A percentile compares a stretch with the other conserved stretches of the same genome.
These are phyloP conservation scores for Rhynchospora pubera DNA, from an alignment of 176 grass and related monocot species.

Conservation along the genomic window DNA sequence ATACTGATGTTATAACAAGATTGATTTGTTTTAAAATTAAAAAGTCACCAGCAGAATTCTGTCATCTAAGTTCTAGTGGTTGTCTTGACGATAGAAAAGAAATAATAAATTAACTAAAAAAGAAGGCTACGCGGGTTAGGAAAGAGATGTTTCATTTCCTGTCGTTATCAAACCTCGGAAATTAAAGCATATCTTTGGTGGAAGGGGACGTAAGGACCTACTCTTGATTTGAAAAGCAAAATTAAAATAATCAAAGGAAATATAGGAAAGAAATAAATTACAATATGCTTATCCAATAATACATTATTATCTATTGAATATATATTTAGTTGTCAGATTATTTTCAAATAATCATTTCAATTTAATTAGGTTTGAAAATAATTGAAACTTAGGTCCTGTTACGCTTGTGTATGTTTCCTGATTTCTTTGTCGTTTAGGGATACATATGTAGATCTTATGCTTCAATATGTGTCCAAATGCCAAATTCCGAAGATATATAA, in stretches of 20 bases:
- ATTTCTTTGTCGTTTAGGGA: background rate
- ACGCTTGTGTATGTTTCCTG: background rate
- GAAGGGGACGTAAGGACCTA: conserved; percentile 14
- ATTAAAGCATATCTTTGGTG: background rate
- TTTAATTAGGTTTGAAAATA: background rate
- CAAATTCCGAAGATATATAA: background rate
- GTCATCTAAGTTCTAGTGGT: background rate
- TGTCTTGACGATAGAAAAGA: conserved; percentile 5
- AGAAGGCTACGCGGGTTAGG: background rate
- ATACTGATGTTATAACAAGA: background rate
- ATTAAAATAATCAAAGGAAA: too few species aligned
- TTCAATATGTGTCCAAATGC: background rate
- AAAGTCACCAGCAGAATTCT: background rate
- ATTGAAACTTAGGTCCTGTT: background rate
- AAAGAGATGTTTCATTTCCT: conserved; percentile 8
- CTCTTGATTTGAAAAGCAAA: background rate
- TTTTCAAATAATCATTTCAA: background rate
- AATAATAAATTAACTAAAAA: conserved; percentile 14
- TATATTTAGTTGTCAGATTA: background rate
- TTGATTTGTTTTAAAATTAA: background rate
- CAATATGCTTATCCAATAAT: background rate
- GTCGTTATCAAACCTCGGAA: conserved; percentile 19
- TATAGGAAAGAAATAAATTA: background rate
- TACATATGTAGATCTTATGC: background rate
- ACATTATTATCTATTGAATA: background rate